Percentiles rank a stretch among this genome's conserved stretches.
Conservation (phyloP, 768 basidiomycete species). For the Lentinula edodes region DNA sequence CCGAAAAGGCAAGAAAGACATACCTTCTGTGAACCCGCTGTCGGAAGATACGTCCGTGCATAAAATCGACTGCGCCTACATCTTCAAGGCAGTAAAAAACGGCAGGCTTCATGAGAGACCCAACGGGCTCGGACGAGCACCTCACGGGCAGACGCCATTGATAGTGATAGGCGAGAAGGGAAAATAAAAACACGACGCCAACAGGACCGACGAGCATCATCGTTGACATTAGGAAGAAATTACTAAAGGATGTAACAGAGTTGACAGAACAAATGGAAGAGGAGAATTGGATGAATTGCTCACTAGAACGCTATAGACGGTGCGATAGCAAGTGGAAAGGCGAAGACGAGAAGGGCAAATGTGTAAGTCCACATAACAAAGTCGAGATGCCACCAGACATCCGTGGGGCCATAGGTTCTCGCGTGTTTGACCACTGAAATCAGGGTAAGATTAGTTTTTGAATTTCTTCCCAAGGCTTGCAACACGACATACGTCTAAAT, state of each 20-base stretch:
- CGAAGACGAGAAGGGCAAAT: slow-evolving; percentile 21
- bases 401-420: slow-evolving; percentile 19
- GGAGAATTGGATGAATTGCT: background rate
- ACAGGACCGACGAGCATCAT: slow-evolving; percentile 25
- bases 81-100: slow-evolving; percentile 26
- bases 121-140: slow-evolving; percentile 24
- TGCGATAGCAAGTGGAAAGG: slow-evolving; percentile 23
- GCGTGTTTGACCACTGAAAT: slow-evolving; percentile 17
- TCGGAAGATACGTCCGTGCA: slow-evolving; percentile 20
- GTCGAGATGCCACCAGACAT: slow-evolving; percentile 25
- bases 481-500: slow-evolving; percentile 18
- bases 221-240: slow-evolving; percentile 27
- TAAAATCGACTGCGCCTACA: slow-evolving; percentile 24
- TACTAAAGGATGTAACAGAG: slow-evolving; percentile 8
- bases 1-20: slow-evolving; percentile 3
- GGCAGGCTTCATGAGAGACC: slow-evolving; percentile 24
- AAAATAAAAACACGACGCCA: slow-evolving; percentile 21
- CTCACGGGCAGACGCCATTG: slow-evolving; percentile 17
- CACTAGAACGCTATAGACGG: slow-evolving; percentile 21
- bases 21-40: slow-evolving; percentile 19
- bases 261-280: background rate
- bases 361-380: slow-evolving; percentile 28
- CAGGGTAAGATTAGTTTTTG: background rate
- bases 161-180: slow-evolving; percentile 14
- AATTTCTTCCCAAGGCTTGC: background rate